phyloP scores from a whole-genome alignment of 345 rosid genomes.

The Stellera chamaejasme region DNA sequence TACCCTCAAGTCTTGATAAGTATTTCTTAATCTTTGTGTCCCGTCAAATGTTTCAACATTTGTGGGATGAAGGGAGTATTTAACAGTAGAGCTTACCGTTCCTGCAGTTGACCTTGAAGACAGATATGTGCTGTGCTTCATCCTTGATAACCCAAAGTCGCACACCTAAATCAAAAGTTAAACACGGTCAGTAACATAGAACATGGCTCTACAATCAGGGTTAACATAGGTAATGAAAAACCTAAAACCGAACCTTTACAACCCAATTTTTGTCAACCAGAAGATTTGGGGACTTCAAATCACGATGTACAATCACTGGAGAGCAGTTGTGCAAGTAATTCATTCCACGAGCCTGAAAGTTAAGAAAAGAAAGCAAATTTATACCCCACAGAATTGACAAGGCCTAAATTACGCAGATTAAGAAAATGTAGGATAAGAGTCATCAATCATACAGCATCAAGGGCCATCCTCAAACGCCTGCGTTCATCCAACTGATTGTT shows the following conservation, averaged over 20 bases:
- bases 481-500: constrained; percentile 92
- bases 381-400: constrained; percentile 9
- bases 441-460: constrained; percentile 67
- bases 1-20: too few relatives aligned
- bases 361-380: constrained; percentile 19
- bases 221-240: constrained; percentile 4
- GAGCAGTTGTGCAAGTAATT: constrained; percentile 89
- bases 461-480: constrained; percentile 91
- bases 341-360: constrained; percentile 92
- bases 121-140: constrained; percentile 90
- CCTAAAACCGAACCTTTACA: constrained; percentile 48
- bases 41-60: too few relatives aligned
- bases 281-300: constrained; percentile 91
- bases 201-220: constrained; percentile 3
- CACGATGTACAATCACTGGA: constrained; percentile 84
- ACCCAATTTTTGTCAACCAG: constrained; percentile 96
- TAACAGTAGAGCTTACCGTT: constrained; percentile 47
- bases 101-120: constrained; percentile 95
- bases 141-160: constrained; percentile 87
- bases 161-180: constrained; percentile 48
- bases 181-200: constrained; percentile 6
- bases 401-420: constrained; percentile 1
- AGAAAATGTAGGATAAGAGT: constrained; percentile 8
- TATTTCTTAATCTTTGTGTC: too few relatives aligned
- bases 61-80: background rate